Conservation (phyloP, 139 green algal genomes). For the Pleodorina starrii region DNA sequence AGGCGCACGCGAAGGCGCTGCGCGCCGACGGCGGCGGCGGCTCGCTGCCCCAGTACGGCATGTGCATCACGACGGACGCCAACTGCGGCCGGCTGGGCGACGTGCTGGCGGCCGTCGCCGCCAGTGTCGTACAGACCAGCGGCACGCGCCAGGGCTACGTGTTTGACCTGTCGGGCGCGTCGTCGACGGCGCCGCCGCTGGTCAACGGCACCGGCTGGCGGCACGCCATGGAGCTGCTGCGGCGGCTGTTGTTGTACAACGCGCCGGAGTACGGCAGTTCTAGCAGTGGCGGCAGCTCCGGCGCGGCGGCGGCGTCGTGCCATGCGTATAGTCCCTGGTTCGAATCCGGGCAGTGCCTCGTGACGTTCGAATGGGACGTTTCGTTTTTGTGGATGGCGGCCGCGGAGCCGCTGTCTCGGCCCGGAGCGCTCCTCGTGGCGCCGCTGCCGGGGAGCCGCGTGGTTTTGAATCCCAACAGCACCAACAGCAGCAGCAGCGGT, state of each 20-base stretch:
- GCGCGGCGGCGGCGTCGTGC: background rate
- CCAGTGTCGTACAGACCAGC: conserved; percentile 2
- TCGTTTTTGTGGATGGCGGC: background rate
- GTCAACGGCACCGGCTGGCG: conserved; percentile 29
- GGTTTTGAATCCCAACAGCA: background rate
- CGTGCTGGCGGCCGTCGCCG: conserved; percentile 1
- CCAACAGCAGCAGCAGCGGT: no score
- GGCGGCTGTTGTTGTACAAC: conserved; percentile 4
- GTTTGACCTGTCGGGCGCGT: background rate
- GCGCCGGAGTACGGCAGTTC: conserved; percentile 9
- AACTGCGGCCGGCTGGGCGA: conserved; percentile 19
- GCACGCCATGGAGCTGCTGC: background rate
- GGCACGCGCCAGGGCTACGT: conserved; percentile 31
- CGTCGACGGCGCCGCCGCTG: background rate
- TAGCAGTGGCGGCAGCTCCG: background rate
- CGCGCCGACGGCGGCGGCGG: background rate
- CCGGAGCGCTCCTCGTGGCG: background rate
- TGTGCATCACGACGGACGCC: conserved; percentile 17
- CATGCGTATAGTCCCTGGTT: background rate
- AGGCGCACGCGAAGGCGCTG: background rate
- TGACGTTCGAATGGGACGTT: conserved; percentile 23
- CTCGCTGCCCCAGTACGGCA: background rate
- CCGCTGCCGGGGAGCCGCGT: conserved; percentile 5
- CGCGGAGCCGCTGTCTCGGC: background rate
- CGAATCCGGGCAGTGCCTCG: background rate